These are phyloP conservation scores for Aureobasidium sp. DNA, from an alignment of 2,329 filamentous ascomycete species.

Conservation along the genomic window DNA sequence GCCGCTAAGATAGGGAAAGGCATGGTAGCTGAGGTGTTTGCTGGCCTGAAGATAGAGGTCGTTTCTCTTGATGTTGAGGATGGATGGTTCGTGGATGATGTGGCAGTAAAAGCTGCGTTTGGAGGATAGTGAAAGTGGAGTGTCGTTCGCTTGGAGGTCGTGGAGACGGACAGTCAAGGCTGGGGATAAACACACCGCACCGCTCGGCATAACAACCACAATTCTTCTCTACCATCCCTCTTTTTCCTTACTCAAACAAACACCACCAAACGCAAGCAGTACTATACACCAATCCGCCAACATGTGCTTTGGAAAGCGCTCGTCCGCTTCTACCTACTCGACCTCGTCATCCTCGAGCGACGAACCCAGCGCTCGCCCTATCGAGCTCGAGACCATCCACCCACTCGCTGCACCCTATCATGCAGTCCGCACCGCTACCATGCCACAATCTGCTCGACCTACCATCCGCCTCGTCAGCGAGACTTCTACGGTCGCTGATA, in stretches of 20 bases:
- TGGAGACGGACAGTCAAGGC: not conserved
- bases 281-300: no score
- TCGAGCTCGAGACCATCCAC: not conserved
- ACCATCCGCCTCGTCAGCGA: no score
- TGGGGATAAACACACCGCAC: not conserved
- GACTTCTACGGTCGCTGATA: no score
- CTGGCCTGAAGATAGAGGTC: no score
- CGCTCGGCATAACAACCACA: not conserved
- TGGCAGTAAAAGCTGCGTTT: not conserved
- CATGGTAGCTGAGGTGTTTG: not conserved
- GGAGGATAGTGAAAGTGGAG: not conserved
- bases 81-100: no score
- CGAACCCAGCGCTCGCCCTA: not conserved
- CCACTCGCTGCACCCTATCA: no score
- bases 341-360: not conserved
- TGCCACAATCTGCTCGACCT: no score
- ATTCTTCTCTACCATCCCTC: not conserved
- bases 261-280: no score
- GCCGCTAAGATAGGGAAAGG: not conserved
- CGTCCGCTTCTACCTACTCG: not conserved
- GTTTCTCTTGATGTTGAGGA: no score
- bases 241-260: not conserved
- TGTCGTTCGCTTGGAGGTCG: not conserved
- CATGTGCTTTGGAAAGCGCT: not conserved
- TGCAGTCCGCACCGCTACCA: no score